Evolutionary conservation across 2,329 filamentous ascomycete genomes (phyloP).

Genomic region (Mariannaea elegans): DNA sequence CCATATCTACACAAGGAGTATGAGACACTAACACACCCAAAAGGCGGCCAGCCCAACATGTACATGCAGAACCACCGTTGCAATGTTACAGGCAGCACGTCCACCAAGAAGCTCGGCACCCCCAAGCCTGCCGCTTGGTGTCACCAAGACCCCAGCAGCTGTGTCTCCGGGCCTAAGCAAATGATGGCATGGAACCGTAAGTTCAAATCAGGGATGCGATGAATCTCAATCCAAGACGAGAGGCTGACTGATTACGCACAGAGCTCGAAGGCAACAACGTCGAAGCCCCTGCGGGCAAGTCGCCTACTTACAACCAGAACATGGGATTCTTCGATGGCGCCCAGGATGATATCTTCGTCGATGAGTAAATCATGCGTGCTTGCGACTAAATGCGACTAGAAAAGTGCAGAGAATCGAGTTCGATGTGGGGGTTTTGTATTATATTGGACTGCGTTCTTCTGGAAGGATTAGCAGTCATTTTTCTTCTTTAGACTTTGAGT

Average conservation of each 20-base stretch:
- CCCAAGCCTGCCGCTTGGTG: slow-evolving; percentile 55
- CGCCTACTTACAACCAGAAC: slow-evolving; percentile 45
- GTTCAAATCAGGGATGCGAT: slow-evolving; percentile 2
- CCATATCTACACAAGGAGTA: neutral
- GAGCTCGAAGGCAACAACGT: slow-evolving; percentile 48
- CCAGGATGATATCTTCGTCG: slow-evolving; percentile 44
- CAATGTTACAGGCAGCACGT: slow-evolving; percentile 54
- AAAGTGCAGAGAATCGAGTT: neutral
- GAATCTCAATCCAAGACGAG: neutral
- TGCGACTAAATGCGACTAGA: neutral
- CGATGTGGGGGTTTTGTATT: neutral
- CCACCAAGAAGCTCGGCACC: slow-evolving; percentile 50
- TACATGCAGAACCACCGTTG: slow-evolving; percentile 61
- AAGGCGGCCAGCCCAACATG: slow-evolving; percentile 41
- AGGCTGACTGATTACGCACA: slow-evolving; percentile 15
- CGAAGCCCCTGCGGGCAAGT: slow-evolving; percentile 36
- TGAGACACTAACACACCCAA: too few relatives aligned
- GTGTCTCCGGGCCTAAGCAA: slow-evolving; percentile 58
- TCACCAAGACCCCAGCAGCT: slow-evolving; percentile 50
- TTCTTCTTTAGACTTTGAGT: slow-evolving; percentile 2
- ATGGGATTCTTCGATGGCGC: slow-evolving; percentile 46
- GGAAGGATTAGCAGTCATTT: slow-evolving; percentile 12
- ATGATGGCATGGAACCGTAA: slow-evolving; percentile 59
- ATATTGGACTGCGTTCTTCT: slow-evolving; percentile 11
- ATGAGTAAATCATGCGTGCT: neutral